Base-by-base conservation (phyloP, 306 rosid species). In the Vicia sativa region DNA sequence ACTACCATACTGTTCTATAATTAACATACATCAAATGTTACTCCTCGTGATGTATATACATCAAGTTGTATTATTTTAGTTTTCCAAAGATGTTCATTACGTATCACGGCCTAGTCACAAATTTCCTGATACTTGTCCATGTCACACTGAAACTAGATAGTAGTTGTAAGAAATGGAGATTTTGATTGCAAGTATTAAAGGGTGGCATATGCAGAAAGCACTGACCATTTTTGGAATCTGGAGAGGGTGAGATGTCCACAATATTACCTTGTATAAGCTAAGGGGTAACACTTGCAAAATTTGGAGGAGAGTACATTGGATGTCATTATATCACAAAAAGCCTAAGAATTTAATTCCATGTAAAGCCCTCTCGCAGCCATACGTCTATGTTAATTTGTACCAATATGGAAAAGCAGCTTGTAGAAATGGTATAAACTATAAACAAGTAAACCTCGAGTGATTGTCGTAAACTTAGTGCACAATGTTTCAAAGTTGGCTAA, bases 321-420 rank as follows among this genome's bases (percentile, higher is more conserved):
- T 16, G 55, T 18, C 55, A 16, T 16, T 16, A 18, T 49, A 49
- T 49, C 55, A 49, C 19, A 16, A 49, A 18, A 16, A 49, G 9
- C n/a, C n/a, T n/a, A n/a, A n/a, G n/a, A n/a, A n/a, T n/a, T n/a
- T n/a, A n/a, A n/a, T n/a, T n/a, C n/a, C 37, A 11, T 26, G 38
- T 10, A 55, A 25, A 25, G 16, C 10, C 16, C 16, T 12, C 38
- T 55, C 16, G 2, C 18, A 8, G 10, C 37, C 61, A 12, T 26
- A 25, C 11, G 3, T 53, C 34, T 23, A 53, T 53, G 15, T 53
- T 53, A 23, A 23, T 11, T 53, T 11, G 23, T 5, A 11, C 35
- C n/a, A 53, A 2, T 53, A 53, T 53, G 34, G 59, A 53, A 53
- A 23, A 21, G 34, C 59, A 53, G n/a, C 59, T 53, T 53, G 55